Conservation (phyloP, 305 asterid genomes). For the Rubia tinctorum region DNA sequence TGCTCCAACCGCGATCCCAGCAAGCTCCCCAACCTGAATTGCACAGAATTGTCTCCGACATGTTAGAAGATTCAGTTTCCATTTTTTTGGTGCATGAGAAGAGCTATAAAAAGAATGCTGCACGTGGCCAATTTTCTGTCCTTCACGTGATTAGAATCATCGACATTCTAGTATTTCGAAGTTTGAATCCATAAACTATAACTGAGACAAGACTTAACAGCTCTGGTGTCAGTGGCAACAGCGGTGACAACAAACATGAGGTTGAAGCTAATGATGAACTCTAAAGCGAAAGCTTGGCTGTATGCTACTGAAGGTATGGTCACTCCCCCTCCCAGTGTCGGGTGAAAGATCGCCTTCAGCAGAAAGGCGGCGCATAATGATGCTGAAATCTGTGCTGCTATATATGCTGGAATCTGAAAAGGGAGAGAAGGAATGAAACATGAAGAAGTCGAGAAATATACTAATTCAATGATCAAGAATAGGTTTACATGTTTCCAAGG, state of each 20-base stretch:
- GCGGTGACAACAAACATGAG: slow-evolving; percentile 98
- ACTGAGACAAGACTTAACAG: slow-evolving; percentile 41
- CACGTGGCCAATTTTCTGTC: background rate
- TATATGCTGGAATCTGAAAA: slow-evolving; percentile 69
- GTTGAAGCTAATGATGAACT: slow-evolving; percentile 73
- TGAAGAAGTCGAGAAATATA: background rate
- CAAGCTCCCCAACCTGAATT: slow-evolving; percentile 80
- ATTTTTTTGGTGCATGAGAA: background rate
- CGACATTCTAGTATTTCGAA: background rate
- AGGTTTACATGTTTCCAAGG: slow-evolving; percentile 70
- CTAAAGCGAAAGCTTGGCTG: slow-evolving; percentile 74
- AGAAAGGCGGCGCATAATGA: slow-evolving; percentile 65
- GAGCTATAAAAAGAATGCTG: background rate
- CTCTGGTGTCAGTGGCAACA: slow-evolving; percentile 91
- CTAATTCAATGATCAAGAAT: background rate
- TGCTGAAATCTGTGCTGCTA: slow-evolving; percentile 74
- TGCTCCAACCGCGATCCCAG: slow-evolving; percentile 93
- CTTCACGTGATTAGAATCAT: background rate
- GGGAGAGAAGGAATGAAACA: background rate
- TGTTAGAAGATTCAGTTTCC: slow-evolving; percentile 20
- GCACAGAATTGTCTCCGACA: slow-evolving; percentile 9
- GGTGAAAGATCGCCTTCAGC: slow-evolving; percentile 63
- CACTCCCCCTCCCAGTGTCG: slow-evolving; percentile 81
- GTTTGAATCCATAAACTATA: background rate
- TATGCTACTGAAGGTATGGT: slow-evolving; percentile 59